Conservation (phyloP, 2,329 filamentous ascomycete genomes). For the Ophidiomyces ophidiicola region DNA sequence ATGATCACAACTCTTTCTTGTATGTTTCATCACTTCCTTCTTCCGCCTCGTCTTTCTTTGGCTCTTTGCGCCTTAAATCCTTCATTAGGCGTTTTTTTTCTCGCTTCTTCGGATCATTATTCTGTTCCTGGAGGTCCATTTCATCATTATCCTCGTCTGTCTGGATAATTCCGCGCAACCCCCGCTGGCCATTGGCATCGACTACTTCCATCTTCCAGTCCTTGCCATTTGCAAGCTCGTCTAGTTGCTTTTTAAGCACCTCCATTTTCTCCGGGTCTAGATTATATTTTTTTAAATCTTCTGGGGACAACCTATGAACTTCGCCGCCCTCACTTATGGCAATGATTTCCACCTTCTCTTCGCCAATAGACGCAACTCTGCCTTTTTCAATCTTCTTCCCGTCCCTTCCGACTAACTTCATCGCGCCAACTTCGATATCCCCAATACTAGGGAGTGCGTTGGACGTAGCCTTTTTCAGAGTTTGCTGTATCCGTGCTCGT, state of each 20-base stretch:
- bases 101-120: slow-evolving; percentile 13
- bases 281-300: slow-evolving; percentile 56
- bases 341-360: slow-evolving; percentile 38
- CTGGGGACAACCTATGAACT: slow-evolving; percentile 48
- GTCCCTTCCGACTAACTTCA: slow-evolving; percentile 42
- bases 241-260: slow-evolving; percentile 54
- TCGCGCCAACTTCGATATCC: slow-evolving; percentile 48
- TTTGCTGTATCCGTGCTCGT: slow-evolving; percentile 23
- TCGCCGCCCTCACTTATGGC: slow-evolving; percentile 49
- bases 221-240: slow-evolving; percentile 55
- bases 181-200: slow-evolving; percentile 52
- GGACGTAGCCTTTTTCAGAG: slow-evolving; percentile 20
- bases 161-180: slow-evolving; percentile 60
- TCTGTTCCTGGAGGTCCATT: slow-evolving; percentile 13
- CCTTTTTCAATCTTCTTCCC: slow-evolving; percentile 46
- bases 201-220: slow-evolving; percentile 74
- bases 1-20: slow-evolving; percentile 16
- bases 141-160: slow-evolving; percentile 40
- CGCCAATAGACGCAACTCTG: slow-evolving; percentile 41
- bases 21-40: slow-evolving; percentile 31
- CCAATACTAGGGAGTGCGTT: slow-evolving; percentile 37
- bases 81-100: slow-evolving; percentile 14
- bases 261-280: slow-evolving; percentile 57
- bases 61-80: slow-evolving; percentile 7
- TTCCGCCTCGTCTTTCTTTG: slow-evolving; percentile 13